phyloP scores from a whole-genome alignment of 352 stramenopile genomes.

The Globisporangium yorkense region DNA sequence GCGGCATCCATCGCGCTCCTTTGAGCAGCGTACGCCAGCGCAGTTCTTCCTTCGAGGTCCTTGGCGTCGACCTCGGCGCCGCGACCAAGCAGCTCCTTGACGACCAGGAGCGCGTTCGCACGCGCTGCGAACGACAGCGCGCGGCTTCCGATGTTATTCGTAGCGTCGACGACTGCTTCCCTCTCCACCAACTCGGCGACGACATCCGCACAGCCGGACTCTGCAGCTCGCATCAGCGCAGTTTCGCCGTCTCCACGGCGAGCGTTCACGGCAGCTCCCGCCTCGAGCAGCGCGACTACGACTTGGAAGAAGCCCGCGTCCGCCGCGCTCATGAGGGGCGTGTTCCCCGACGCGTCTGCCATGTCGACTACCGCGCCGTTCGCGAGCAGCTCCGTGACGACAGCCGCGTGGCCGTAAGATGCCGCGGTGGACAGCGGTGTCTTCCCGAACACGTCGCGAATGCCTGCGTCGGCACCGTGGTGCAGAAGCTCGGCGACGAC shows the following conservation, averaged over 20 bases:
- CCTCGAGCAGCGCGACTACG: background rate
- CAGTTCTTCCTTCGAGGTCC: background rate
- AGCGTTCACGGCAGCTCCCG: no score
- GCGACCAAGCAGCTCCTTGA: background rate
- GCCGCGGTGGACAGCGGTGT: no score
- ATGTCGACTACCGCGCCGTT: background rate
- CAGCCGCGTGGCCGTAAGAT: no score
- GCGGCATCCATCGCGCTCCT: no score
- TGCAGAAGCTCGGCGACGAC: background rate
- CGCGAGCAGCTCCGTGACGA: background rate
- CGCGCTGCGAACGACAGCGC: background rate
- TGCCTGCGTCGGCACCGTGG: no score
- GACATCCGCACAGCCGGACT: background rate
- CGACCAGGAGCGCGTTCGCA: background rate
- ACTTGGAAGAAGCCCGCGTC: background rate
- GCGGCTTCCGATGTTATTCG: background rate
- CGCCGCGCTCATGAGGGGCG: background rate
- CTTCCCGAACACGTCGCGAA: no score
- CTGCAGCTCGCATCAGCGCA: background rate
- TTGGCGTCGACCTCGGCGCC: background rate
- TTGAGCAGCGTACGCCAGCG: background rate
- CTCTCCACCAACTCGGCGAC: background rate
- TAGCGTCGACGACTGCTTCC: background rate
- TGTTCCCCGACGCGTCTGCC: background rate
- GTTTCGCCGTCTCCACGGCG: background rate